These are phyloP conservation scores for Sugiyamaella smithiae DNA, from an alignment of 805 yeast genomes.

Conservation along the genomic window DNA sequence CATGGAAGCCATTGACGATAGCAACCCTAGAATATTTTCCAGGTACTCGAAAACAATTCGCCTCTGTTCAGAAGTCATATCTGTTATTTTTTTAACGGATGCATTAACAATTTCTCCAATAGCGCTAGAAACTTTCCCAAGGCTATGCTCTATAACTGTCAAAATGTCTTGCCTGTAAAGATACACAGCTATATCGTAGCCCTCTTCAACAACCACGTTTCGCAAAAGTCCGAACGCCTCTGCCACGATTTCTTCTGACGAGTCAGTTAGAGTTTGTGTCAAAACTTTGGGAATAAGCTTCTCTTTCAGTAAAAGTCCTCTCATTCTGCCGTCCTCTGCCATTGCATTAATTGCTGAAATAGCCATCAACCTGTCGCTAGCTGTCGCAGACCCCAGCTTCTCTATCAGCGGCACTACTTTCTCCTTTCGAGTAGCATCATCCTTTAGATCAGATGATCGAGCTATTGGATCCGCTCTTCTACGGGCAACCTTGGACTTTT, in stretches of 20 bases:
- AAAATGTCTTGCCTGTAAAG: conserved; percentile 80
- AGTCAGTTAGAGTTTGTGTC: conserved; percentile 63
- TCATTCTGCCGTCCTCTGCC: conserved; percentile 63
- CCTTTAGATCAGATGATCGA: conserved; percentile 35
- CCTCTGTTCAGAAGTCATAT: conserved; percentile 37
- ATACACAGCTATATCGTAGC: conserved; percentile 72
- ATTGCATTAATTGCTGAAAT: conserved; percentile 67
- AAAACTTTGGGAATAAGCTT: conserved; percentile 61
- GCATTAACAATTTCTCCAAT: conserved; percentile 6
- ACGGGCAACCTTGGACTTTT: conserved; percentile 16
- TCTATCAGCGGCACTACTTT: conserved; percentile 67
- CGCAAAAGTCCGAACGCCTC: conserved; percentile 80
- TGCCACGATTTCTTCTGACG: conserved; percentile 70
- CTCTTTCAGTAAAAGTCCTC: conserved; percentile 66
- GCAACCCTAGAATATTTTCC: conserved; percentile 69
- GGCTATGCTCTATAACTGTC: conserved; percentile 52
- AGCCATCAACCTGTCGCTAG: conserved; percentile 77
- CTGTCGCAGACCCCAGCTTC: conserved; percentile 57
- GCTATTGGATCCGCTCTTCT: conserved; percentile 4
- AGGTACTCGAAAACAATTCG: conserved; percentile 59
- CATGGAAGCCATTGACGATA: conserved; percentile 59
- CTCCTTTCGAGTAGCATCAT: conserved; percentile 48
- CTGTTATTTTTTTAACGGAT: background rate
- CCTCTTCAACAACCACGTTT: conserved; percentile 80
- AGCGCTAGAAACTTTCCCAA: conserved; percentile 27